Conservation (phyloP, 1,284 basidiomycete genomes). For the Microbotryomycetes sp. region DNA sequence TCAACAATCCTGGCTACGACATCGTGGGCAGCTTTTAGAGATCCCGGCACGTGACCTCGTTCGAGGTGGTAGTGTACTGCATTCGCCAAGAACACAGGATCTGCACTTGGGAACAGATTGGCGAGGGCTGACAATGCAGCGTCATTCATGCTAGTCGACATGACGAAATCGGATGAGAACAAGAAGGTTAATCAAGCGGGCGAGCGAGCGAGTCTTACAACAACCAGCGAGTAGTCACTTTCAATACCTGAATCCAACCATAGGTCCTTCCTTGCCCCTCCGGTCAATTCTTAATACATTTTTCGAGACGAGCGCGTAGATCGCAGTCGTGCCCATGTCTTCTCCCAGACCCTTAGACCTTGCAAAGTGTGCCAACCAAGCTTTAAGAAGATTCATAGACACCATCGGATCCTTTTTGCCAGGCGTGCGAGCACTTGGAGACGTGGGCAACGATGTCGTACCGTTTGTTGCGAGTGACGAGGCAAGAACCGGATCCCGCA, state of each 20-base stretch:
- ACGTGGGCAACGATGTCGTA: neutral
- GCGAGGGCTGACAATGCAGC: neutral
- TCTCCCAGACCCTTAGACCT: slow-evolving; percentile 24
- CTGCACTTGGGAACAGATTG: neutral
- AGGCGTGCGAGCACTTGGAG: neutral
- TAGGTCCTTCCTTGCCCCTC: slow-evolving; percentile 27
- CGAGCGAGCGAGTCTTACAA: no score
- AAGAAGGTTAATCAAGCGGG: no score
- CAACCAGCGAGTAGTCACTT: no score
- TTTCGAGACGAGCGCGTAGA: slow-evolving; percentile 31
- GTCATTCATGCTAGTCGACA: no score
- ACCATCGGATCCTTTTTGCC: slow-evolving; percentile 14
- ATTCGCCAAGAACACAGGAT: neutral
- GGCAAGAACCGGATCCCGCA: slow-evolving; percentile 14
- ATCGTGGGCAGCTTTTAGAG: no score
- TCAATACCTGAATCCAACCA: slow-evolving; percentile 15
- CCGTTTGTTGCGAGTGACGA: neutral
- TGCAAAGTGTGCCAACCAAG: slow-evolving; percentile 20
- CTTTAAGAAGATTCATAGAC: slow-evolving; percentile 24
- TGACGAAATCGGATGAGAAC: no score
- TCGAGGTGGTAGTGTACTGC: neutral
- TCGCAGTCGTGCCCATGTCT: slow-evolving; percentile 32
- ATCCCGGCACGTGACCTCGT: no score
- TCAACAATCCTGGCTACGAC: neutral
- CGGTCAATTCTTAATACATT: slow-evolving; percentile 30